Percentiles rank a stretch among this genome's conserved stretches.
Conservation (phyloP, 306 rosid species). For the Myrica gale region DNA sequence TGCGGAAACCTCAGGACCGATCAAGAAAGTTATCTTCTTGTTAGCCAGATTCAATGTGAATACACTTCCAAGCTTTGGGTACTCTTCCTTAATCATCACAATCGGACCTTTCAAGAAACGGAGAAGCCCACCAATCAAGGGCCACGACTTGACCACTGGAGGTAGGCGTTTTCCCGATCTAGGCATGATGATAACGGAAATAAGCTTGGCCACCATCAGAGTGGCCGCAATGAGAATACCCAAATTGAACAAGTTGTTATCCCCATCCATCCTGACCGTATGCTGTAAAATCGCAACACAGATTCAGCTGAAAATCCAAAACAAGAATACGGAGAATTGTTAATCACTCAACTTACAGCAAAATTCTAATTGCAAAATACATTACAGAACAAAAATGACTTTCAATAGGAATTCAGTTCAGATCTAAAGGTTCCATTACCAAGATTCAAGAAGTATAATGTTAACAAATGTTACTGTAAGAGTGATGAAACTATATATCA, state of each 20-base stretch:
- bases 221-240: constrained; percentile 61
- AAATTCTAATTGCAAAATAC: not conserved
- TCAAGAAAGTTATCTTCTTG: constrained; percentile 73
- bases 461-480: not conserved
- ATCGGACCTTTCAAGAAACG: constrained; percentile 84
- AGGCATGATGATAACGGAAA: constrained; percentile 49
- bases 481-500: not conserved
- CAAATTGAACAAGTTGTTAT: constrained; percentile 44
- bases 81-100: constrained; percentile 72
- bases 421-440: not conserved
- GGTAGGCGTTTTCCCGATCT: constrained; percentile 64
- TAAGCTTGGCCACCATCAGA: constrained; percentile 54
- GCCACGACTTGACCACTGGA: constrained; percentile 53
- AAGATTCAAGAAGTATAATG: too few relatives aligned
- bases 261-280: constrained; percentile 33
- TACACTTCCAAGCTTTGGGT: constrained; percentile 81
- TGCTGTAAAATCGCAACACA: not conserved
- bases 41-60: constrained; percentile 68
- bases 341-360: not conserved
- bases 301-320: constrained; percentile 11
- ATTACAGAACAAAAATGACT: not conserved
- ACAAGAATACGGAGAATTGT: not conserved
- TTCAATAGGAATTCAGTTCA: not conserved
- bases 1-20: constrained; percentile 92
- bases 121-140: constrained; percentile 60